Base-by-base conservation (phyloP, 2,329 filamentous ascomycete genomes). In the Drechslerella coelobrocha region DNA sequence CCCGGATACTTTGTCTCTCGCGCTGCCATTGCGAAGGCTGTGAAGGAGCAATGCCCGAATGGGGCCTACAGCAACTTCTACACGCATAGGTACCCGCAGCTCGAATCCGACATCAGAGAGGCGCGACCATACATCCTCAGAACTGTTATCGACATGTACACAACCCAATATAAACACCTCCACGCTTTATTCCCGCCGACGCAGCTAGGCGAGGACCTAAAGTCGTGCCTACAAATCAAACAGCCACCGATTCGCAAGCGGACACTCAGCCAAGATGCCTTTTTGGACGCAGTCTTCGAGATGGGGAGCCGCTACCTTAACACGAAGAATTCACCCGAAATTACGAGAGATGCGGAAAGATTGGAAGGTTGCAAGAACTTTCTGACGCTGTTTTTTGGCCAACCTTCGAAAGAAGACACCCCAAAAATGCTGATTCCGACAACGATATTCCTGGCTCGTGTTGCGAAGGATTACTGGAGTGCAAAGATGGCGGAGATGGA, bases 51-150 rank as follows among this genome's bases (percentile, higher is more conserved):
- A 41, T 61, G 51, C 19, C 65, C 57, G 1, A 26, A 62, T 10
- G 65, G 65, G 7, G 23, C 24, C 26, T 69, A 69, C 31, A 52
- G n/a, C 14, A 61, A 61, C 7, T 47, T 69, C 26, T 52, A 62
- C 31, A 52, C 62, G 31, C 6, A 41, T 9, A 50, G 55, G 17
- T 45, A 68, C 51, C 41, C 43, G 14, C 56, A 68, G 39, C 63
- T 45, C 5, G 41, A 45, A 23, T 21, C 55, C 5, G 65, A 69
- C 26, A 62, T 53, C 29, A 50, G 65, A 17, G 57, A 69, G 37
- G 65, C 51, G 9, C 57, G 60, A 19, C 65, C 65, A 1, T 62
- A 69, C 17, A 50, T 69, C 19, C 21, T 61, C 14, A 61, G 57
- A 24, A 62, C 51, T 5, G 8, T 69, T 1, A 47, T 69, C 0